phyloP scores from a whole-genome alignment of 1,284 basidiomycete genomes.

The Malassezia equina region DNA sequence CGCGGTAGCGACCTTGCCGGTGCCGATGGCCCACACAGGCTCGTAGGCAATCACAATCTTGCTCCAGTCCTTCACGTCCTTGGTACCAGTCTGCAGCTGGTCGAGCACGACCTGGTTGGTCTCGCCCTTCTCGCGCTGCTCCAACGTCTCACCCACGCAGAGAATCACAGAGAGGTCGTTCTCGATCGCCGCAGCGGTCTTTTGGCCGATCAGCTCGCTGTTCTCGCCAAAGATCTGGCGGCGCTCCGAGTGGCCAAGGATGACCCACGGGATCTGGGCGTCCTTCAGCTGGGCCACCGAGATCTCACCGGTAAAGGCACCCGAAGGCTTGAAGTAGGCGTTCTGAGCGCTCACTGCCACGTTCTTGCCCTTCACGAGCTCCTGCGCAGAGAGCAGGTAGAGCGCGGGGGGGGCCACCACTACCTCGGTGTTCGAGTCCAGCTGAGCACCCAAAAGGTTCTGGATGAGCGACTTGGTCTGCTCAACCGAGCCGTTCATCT shows the following conservation, averaged over 20 bases:
- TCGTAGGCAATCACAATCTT: conserved; percentile 79
- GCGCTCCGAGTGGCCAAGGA: conserved; percentile 96
- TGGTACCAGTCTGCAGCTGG: conserved; percentile 71
- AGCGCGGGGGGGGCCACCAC: conserved; percentile 44
- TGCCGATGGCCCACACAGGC: conserved; percentile 93
- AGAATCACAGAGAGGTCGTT: conserved; percentile 75
- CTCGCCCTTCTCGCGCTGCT: conserved; percentile 70
- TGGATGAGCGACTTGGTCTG: conserved; percentile 39
- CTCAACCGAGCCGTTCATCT: conserved; percentile 48
- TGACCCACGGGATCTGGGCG: conserved; percentile 77
- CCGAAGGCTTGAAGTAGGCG: conserved; percentile 69
- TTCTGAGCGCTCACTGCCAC: conserved; percentile 73
- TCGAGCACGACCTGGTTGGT: conserved; percentile 70
- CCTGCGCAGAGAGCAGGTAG: conserved; percentile 38
- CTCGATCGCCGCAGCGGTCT: conserved; percentile 66
- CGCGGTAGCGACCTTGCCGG: conserved; percentile 84
- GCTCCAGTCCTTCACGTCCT: conserved; percentile 62
- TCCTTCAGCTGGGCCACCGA: conserved; percentile 63
- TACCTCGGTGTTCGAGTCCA: conserved; percentile 42
- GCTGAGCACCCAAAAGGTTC: conserved; percentile 32
- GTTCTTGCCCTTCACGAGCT: conserved; percentile 24
- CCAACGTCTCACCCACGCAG: conserved; percentile 88
- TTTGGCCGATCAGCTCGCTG: conserved; percentile 71
- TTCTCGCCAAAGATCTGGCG: conserved; percentile 83
- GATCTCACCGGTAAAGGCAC: conserved; percentile 70